Conservation (phyloP, 805 yeast genomes). For the Hanseniaspora opuntiae region DNA sequence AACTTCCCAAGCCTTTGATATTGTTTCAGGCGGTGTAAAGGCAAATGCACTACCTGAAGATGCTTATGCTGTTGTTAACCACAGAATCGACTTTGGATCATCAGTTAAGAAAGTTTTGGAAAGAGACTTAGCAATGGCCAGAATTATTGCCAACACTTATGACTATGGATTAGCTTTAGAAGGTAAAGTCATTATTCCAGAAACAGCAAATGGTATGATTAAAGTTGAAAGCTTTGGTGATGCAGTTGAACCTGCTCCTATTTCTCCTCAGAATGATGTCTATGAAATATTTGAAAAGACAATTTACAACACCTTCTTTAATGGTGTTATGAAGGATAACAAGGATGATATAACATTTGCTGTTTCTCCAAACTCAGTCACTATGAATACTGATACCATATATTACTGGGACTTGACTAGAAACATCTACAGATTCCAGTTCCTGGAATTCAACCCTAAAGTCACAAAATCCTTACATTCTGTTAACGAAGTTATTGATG, state of each 20-base stretch:
- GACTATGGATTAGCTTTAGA: constrained; percentile 32
- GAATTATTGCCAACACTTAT: constrained; percentile 34
- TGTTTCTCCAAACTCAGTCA: constrained; percentile 37
- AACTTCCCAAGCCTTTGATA: constrained; percentile 58
- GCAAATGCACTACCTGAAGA: constrained; percentile 65
- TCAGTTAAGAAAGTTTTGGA: constrained; percentile 31
- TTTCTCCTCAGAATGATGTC: constrained; percentile 27
- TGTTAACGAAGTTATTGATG: constrained; percentile 44
- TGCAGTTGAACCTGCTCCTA: constrained; percentile 29
- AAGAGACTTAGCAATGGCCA: constrained; percentile 27
- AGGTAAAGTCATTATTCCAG: constrained; percentile 18
- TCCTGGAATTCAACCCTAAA: constrained; percentile 16
- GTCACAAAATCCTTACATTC: constrained; percentile 37
- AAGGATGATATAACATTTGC: constrained; percentile 18
- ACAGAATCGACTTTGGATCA: constrained; percentile 49
- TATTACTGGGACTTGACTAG: constrained; percentile 44
- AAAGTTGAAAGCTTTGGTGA: constrained; percentile 16
- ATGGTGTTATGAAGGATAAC: constrained; percentile 27
- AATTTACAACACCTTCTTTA: constrained; percentile 42
- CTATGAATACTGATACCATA: constrained; percentile 53
- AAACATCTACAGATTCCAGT: constrained; percentile 39
- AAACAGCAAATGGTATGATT: constrained; percentile 24
- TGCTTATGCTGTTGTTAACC: constrained; percentile 42
- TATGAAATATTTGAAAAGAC: constrained; percentile 38
- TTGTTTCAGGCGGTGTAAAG: constrained; percentile 60